These are phyloP conservation scores for Iris macrosiphon DNA, from an alignment of 106 monocot species.

Conservation along the genomic window DNA sequence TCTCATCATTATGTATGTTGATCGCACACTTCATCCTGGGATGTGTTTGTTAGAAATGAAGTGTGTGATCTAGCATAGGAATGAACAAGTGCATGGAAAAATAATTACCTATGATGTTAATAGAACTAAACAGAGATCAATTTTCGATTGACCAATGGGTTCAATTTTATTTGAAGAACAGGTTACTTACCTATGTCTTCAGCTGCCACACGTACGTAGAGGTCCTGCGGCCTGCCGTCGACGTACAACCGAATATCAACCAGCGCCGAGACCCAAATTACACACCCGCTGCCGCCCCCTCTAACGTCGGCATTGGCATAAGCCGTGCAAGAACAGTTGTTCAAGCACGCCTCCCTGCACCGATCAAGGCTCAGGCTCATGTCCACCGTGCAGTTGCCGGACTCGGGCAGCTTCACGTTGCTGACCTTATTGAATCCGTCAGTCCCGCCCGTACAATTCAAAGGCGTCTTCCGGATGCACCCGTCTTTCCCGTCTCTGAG, in stretches of 20 bases:
- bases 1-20: no score
- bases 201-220: slow-evolving; percentile 37
- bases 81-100: no score
- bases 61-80: no score
- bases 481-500: slow-evolving; percentile 18
- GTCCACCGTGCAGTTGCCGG: slow-evolving; percentile 10
- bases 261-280: slow-evolving; percentile 38
- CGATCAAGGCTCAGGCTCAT: slow-evolving; percentile 14
- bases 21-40: no score
- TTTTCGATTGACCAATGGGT: no score
- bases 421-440: slow-evolving; percentile 19
- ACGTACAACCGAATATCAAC: slow-evolving; percentile 32
- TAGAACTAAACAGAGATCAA: no score
- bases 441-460: slow-evolving; percentile 26
- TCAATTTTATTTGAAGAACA: no score
- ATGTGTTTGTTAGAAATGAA: no score
- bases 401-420: slow-evolving; percentile 33
- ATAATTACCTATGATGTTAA: no score
- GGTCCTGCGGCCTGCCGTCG: slow-evolving; percentile 22
- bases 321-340: slow-evolving; percentile 50
- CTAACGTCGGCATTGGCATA: slow-evolving; percentile 33
- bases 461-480: slow-evolving; percentile 15
- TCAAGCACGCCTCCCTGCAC: slow-evolving; percentile 29
- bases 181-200: slow-evolving; percentile 29
- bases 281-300: slow-evolving; percentile 30